Evolutionary conservation across 306 rosid genomes (phyloP).

Genomic region (Cucurbita maxima): DNA sequence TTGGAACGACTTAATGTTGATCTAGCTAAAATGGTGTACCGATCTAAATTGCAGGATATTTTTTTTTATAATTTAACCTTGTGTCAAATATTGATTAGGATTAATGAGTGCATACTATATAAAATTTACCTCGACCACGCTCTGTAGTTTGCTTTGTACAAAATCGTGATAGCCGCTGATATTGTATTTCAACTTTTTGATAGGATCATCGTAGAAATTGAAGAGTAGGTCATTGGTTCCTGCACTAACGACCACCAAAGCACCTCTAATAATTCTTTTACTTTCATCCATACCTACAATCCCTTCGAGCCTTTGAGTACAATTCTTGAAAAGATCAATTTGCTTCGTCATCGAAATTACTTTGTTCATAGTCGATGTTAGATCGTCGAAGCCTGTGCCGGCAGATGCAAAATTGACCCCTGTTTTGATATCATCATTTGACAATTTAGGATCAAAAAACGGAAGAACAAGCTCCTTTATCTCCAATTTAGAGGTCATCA

Average conservation of each 20-base stretch:
- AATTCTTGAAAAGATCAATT: slow-evolving; percentile 29
- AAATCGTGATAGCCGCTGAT: slow-evolving; percentile 38
- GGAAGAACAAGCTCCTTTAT: slow-evolving; percentile 52
- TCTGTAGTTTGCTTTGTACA: slow-evolving; percentile 24
- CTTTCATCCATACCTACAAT: slow-evolving; percentile 30
- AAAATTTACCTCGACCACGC: slow-evolving; percentile 25
- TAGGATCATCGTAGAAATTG: slow-evolving; percentile 35
- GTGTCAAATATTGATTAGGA: neutral
- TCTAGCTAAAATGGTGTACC: too few relatives aligned
- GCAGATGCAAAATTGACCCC: slow-evolving; percentile 57
- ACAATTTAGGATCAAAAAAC: slow-evolving; percentile 26
- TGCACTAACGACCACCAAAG: slow-evolving; percentile 40
- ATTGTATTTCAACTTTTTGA: slow-evolving; percentile 24
- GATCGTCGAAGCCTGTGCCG: slow-evolving; percentile 38
- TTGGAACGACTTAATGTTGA: too few relatives aligned
- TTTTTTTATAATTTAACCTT: too few relatives aligned
- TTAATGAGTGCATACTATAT: neutral
- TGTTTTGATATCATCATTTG: slow-evolving; percentile 28
- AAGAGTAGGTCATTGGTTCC: slow-evolving; percentile 48
- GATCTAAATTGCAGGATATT: too few relatives aligned
- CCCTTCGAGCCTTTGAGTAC: slow-evolving; percentile 21
- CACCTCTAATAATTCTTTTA: slow-evolving; percentile 11
- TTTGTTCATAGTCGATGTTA: slow-evolving; percentile 13
- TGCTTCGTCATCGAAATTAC: slow-evolving; percentile 34
- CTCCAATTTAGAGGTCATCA: slow-evolving; percentile 27